Evolutionary conservation across 192 early-diverging fungal genomes (phyloP), one percentile per base, ranked within the genome.

Genomic region (Coemansia sp.): DNA sequence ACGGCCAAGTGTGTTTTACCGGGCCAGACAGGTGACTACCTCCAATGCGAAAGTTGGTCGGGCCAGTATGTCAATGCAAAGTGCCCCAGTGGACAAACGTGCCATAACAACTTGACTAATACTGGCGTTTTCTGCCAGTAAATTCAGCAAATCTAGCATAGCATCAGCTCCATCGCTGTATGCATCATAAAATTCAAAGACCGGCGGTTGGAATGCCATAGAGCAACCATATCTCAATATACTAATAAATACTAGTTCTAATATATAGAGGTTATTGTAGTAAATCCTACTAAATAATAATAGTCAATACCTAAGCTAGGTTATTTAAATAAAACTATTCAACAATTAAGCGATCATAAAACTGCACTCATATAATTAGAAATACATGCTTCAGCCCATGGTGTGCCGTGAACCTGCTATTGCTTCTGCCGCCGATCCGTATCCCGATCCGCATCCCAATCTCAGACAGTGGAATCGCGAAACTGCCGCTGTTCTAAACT

Each of bases 51-150:
- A 56, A 54, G 53, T 48, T 80, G 77, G 77, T 60, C 68, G 2
- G 72, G 72, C 47, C 71, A 80, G 55, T 80, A 68, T 44, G 64
- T 71, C 27, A 68, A 62, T 23, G 61, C 67, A 22, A 49, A 31
- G 32, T 80, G 77, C 47, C 77, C 71, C 14, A 24, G 23, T 21
- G 68, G 68, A 2, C 77, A 74, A 32, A 71, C 41, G 49, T 79
- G 71, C 64, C 60, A 73, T 22, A 79, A 79, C 67, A 79, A 79
- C 49, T 60, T 59, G 34, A 64, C 56, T 64, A 62, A 62, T 63
- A 68, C 70, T 0, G 76, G 76, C n/a, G 76, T 78, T 9, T 65
- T 60, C 58, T 75, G 73, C 63, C 60, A 73, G 60, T 73, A 73
- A 58, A 53, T 18, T 48, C 53, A 32, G 28, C 44, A 21, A 48